Percentiles rank a stretch among this genome's conserved stretches.
Evolutionary conservation across 2,329 filamentous ascomycete species (phyloP).

Genomic region (Chrysoporthe puriensis): DNA sequence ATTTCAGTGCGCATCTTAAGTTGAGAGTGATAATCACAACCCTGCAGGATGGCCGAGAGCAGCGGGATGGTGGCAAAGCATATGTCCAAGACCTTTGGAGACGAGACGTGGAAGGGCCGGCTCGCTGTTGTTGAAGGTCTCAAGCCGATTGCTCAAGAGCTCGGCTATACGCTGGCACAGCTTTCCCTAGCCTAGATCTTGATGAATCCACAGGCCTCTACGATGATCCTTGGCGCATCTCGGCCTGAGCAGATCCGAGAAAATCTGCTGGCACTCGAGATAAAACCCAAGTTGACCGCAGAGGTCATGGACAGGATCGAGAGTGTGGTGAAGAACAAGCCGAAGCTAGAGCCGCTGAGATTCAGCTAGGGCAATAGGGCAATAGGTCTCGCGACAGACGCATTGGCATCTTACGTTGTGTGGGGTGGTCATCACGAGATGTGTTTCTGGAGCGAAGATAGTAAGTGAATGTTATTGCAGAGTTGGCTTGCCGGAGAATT

Average conservation of each 20-base stretch:
- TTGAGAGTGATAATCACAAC: background rate
- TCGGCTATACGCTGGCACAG: background rate
- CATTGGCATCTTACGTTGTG: background rate
- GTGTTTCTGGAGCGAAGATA: background rate
- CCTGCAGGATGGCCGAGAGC: background rate
- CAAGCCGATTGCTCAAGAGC: background rate
- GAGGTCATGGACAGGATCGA: background rate
- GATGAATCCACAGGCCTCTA: background rate
- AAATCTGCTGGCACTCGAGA: background rate
- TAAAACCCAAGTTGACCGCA: background rate
- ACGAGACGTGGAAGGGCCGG: background rate
- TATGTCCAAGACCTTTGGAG: background rate
- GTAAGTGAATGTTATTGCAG: too few species aligned
- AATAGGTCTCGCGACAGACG: background rate
- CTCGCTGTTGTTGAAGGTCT: background rate
- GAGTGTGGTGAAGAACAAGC: background rate
- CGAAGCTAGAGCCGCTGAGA: background rate
- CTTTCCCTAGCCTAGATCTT: background rate
- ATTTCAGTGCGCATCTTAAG: background rate
- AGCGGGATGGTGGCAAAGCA: background rate
- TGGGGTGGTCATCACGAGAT: too few species aligned
- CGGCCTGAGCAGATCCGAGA: background rate
- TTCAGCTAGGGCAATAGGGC: background rate
- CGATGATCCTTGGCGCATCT: background rate
- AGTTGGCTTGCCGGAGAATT: too few species aligned